These are phyloP conservation scores for Gaeumannomyces tritici DNA, from an alignment of 2,329 filamentous ascomycete genomes.

Conservation along the genomic window DNA sequence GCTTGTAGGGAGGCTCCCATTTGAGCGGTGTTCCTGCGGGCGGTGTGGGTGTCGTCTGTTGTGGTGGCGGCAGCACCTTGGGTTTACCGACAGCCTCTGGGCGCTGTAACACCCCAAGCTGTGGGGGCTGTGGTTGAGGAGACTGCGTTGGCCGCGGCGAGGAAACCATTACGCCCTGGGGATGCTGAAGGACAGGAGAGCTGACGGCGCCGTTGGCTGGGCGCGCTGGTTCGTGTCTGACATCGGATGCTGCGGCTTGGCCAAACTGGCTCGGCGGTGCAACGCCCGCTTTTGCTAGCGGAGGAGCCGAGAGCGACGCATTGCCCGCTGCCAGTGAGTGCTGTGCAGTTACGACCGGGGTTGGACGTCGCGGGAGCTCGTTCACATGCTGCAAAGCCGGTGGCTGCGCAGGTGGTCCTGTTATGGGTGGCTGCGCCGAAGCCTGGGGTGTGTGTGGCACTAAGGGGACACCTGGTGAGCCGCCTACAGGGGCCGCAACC, in stretches of 20 bases:
- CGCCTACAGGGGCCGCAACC: neutral
- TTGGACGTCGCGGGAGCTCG: neutral
- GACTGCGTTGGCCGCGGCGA: slow-evolving; percentile 16
- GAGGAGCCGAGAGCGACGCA: neutral
- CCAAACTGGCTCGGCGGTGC: slow-evolving; percentile 2
- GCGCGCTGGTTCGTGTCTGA: slow-evolving; percentile 1
- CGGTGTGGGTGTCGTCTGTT: slow-evolving; percentile 13
- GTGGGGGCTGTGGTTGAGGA: slow-evolving; percentile 14
- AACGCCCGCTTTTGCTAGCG: neutral
- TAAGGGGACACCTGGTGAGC: neutral
- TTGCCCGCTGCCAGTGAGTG: neutral
- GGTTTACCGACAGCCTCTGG: slow-evolving; percentile 20
- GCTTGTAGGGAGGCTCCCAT: slow-evolving; percentile 32
- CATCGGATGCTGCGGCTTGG: slow-evolving; percentile 1
- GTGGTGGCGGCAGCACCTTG: slow-evolving; percentile 16
- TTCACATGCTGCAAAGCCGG: neutral
- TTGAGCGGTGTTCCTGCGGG: slow-evolving; percentile 22
- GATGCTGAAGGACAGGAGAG: slow-evolving; percentile 22
- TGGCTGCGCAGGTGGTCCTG: too few relatives aligned
- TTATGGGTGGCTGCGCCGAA: neutral
- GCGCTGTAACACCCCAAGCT: slow-evolving; percentile 20
- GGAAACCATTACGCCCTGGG: slow-evolving; percentile 23
- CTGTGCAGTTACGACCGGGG: neutral
- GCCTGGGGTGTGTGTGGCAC: neutral
- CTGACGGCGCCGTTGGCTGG: slow-evolving; percentile 8